These are phyloP conservation scores for Penicillium freii DNA, from an alignment of 2,329 filamentous ascomycete genomes.

Conservation along the genomic window DNA sequence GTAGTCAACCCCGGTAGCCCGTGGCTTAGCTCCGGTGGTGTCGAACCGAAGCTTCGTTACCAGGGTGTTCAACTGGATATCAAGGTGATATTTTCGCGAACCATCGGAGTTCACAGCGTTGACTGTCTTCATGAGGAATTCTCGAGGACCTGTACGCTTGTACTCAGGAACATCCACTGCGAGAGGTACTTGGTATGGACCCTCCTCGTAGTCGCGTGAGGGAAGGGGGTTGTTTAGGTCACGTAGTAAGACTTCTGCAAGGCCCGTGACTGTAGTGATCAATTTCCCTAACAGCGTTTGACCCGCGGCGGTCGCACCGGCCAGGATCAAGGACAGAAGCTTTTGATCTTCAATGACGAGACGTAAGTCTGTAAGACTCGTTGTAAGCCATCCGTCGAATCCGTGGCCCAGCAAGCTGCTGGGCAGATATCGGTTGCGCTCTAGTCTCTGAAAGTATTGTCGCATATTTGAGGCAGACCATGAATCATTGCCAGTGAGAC, in stretches of 20 bases:
- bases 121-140: slow-evolving; percentile 54
- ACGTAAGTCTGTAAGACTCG: slow-evolving; percentile 51
- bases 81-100: slow-evolving; percentile 54
- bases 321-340: slow-evolving; percentile 53
- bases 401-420: slow-evolving; percentile 52
- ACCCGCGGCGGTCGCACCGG: slow-evolving; percentile 54
- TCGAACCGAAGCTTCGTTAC: slow-evolving; percentile 49
- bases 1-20: slow-evolving; percentile 50
- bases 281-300: slow-evolving; percentile 40
- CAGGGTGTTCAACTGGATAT: slow-evolving; percentile 50
- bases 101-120: slow-evolving; percentile 52
- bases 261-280: slow-evolving; percentile 43
- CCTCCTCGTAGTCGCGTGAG: slow-evolving; percentile 48
- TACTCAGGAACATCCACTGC: slow-evolving; percentile 48
- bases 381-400: slow-evolving; percentile 57
- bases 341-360: slow-evolving; percentile 54
- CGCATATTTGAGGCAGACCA: slow-evolving; percentile 59
- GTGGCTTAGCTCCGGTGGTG: slow-evolving; percentile 34
- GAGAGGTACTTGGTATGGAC: slow-evolving; percentile 60
- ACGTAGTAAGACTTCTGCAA: slow-evolving; percentile 48
- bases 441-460: slow-evolving; percentile 53
- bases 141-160: slow-evolving; percentile 55
- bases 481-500: slow-evolving; percentile 57
- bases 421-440: slow-evolving; percentile 53
- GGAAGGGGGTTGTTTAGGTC: slow-evolving; percentile 53